These are phyloP conservation scores for Ilex aquifolium DNA, from an alignment of 257 asterid genomes.

Conservation along the genomic window DNA sequence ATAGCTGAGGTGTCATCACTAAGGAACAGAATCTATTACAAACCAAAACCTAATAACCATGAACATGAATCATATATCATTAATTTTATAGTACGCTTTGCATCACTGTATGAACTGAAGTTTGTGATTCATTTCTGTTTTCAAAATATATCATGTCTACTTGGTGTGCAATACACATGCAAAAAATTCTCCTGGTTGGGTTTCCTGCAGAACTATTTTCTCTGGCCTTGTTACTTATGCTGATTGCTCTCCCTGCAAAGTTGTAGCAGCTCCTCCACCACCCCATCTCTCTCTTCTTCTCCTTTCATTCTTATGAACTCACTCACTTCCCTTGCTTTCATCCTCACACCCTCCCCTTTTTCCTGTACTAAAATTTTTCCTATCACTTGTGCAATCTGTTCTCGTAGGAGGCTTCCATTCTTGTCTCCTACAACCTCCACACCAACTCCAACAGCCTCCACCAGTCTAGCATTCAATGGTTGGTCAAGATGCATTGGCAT, in stretches of 20 bases:
- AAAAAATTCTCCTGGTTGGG: too few relatives aligned
- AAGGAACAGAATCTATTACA: too few relatives aligned
- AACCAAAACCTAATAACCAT: too few relatives aligned
- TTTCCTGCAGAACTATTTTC: too few relatives aligned
- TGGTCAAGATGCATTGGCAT: constrained; percentile 46
- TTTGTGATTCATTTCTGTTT: too few relatives aligned
- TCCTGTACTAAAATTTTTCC: constrained; percentile 14
- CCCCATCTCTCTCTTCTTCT: constrained; percentile 36
- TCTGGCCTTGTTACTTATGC: too few relatives aligned
- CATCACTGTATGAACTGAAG: too few relatives aligned
- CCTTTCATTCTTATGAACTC: constrained; percentile 28
- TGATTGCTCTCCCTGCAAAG: constrained; percentile 18
- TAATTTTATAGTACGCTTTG: too few relatives aligned
- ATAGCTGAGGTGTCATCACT: too few relatives aligned
- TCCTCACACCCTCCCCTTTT: constrained; percentile 18
- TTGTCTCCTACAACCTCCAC: constrained; percentile 30
- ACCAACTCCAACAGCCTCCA: constrained; percentile 25
- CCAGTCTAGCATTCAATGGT: constrained; percentile 29
- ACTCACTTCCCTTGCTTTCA: constrained; percentile 17
- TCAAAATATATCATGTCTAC: too few relatives aligned
- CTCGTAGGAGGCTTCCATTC: constrained; percentile 13
- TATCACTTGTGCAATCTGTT: constrained; percentile 17
- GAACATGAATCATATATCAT: too few relatives aligned
- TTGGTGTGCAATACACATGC: too few relatives aligned
- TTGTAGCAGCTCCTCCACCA: constrained; percentile 23